Evolutionary conservation across 2,329 filamentous ascomycete species (phyloP).

Genomic region (Venturia aucupariae): DNA sequence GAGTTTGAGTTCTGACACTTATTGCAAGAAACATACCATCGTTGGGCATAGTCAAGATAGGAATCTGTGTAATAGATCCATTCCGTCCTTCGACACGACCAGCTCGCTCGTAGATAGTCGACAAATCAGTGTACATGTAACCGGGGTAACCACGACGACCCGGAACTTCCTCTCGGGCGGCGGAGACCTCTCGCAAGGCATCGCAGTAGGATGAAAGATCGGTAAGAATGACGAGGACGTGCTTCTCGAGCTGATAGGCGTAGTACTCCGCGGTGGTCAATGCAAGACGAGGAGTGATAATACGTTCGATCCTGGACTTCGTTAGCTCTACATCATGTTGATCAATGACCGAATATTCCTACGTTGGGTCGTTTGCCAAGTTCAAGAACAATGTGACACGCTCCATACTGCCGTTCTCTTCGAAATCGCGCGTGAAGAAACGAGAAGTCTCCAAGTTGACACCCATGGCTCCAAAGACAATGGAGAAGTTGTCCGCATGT

Average conservation of each 20-base stretch:
- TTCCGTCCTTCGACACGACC: slow-evolving; percentile 95
- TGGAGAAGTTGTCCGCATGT: slow-evolving; percentile 99
- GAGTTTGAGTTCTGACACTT: neutral
- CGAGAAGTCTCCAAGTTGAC: slow-evolving; percentile 98
- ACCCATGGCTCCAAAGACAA: slow-evolving; percentile 99
- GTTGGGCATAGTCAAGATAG: slow-evolving; percentile 99
- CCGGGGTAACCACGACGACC: slow-evolving; percentile 98
- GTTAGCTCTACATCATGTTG: slow-evolving; percentile 18
- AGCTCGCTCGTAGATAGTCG: slow-evolving; percentile 98
- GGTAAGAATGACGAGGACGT: slow-evolving; percentile 96
- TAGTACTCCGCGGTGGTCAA: slow-evolving; percentile 99
- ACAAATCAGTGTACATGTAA: slow-evolving; percentile 99
- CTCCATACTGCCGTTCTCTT: slow-evolving; percentile 98
- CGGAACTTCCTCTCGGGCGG: slow-evolving; percentile 95
- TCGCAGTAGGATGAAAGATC: slow-evolving; percentile 98
- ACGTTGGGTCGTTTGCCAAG: slow-evolving; percentile 98
- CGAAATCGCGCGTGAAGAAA: slow-evolving; percentile 98
- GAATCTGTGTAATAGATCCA: slow-evolving; percentile 97
- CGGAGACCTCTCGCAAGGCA: slow-evolving; percentile 95
- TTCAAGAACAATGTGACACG: slow-evolving; percentile 96
- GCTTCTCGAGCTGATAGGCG: slow-evolving; percentile 99
- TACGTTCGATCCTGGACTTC: slow-evolving; percentile 78
- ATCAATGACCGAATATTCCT: slow-evolving; percentile 30
- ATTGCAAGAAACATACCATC: slow-evolving; percentile 49
- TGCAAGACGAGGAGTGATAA: slow-evolving; percentile 96